These are phyloP conservation scores for Henckelia pumila DNA, from an alignment of 257 asterid species.

Conservation along the genomic window DNA sequence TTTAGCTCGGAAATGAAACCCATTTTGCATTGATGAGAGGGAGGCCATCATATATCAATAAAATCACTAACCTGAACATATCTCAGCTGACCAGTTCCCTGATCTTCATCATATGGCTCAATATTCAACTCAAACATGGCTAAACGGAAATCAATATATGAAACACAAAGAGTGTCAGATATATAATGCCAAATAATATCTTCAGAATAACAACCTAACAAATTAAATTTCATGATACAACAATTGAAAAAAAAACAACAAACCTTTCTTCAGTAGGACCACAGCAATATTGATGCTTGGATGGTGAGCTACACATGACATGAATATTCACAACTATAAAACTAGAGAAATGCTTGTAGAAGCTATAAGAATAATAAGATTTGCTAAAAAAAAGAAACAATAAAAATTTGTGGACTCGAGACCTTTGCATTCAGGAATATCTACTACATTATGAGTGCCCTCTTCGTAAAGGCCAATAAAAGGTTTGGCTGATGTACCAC, in stretches of 20 bases:
- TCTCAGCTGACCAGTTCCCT: constrained; percentile 85
- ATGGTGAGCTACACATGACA: constrained; percentile 72
- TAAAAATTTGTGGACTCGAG: neutral
- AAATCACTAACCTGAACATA: constrained; percentile 71
- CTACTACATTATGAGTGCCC: constrained; percentile 79
- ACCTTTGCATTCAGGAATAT: constrained; percentile 94
- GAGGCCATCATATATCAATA: constrained; percentile 11
- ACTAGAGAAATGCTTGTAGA: neutral
- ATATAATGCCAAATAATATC: neutral
- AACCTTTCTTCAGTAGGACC: constrained; percentile 66
- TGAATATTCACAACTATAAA: constrained; percentile 11
- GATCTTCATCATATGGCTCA: constrained; percentile 83
- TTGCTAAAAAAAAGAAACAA: neutral
- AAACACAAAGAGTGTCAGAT: constrained; percentile 18
- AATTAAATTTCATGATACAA: constrained; percentile 9
- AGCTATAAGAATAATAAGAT: neutral
- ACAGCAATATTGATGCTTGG: constrained; percentile 88
- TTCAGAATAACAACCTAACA: neutral
- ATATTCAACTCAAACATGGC: constrained; percentile 64
- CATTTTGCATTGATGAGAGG: constrained; percentile 2
- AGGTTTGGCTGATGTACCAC: constrained; percentile 68
- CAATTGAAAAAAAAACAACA: constrained; percentile 21
- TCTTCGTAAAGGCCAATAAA: constrained; percentile 84
- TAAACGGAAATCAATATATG: constrained; percentile 23
- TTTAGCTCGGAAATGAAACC: neutral